phyloP scores from a whole-genome alignment of 2,329 filamentous ascomycete species.

The Zasmidium cellare region DNA sequence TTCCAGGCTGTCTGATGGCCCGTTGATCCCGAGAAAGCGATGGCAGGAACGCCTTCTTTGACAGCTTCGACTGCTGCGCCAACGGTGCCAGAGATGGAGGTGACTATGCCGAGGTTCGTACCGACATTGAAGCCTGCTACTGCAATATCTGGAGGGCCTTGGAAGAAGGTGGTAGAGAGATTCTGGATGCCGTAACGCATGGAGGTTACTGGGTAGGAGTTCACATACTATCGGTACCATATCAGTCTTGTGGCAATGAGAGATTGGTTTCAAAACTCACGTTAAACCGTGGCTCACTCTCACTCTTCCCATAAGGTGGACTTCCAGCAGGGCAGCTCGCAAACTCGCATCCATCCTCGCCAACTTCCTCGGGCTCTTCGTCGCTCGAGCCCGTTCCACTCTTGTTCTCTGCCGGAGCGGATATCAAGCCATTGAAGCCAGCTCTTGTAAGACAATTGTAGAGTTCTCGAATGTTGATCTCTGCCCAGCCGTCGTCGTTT shows the following conservation, averaged over 20 bases:
- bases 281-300: conserved; percentile 56
- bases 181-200: conserved; percentile 63
- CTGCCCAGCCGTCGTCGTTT: conserved; percentile 75
- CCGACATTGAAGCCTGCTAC: conserved; percentile 65
- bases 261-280: conserved; percentile 9
- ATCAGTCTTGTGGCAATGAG: neutral
- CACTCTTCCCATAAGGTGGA: conserved; percentile 58
- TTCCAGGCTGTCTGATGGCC: conserved; percentile 57
- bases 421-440: conserved; percentile 64
- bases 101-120: conserved; percentile 58
- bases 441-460: conserved; percentile 56
- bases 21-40: conserved; percentile 65
- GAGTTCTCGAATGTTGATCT: conserved; percentile 63
- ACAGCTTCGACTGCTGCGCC: conserved; percentile 63
- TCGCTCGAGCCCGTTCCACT: conserved; percentile 55
- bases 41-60: conserved; percentile 59
- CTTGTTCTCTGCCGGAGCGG: conserved; percentile 65
- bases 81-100: conserved; percentile 66
- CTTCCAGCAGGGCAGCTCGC: conserved; percentile 60
- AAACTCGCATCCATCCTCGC: conserved; percentile 54
- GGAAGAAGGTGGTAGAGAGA: conserved; percentile 57
- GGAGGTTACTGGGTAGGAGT: conserved; percentile 66
- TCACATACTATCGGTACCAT: conserved; percentile 60
- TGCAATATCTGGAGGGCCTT: conserved; percentile 60
- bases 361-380: conserved; percentile 16